These are phyloP conservation scores for Phaeosphaeria sp. DNA, from an alignment of 2,329 filamentous ascomycete genomes.

Conservation along the genomic window DNA sequence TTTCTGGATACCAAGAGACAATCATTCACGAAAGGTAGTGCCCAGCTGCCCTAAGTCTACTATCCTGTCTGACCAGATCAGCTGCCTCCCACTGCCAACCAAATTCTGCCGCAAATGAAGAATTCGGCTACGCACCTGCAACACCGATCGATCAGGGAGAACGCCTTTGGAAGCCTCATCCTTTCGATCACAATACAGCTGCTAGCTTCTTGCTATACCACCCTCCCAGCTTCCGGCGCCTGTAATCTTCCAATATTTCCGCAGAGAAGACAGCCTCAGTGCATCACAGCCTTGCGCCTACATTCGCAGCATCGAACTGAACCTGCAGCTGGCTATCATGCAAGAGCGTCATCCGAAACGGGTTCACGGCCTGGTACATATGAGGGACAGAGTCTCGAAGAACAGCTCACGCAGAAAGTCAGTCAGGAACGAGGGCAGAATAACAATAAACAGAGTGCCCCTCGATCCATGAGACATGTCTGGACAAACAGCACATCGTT, in stretches of 20 bases:
- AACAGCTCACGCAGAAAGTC: conserved; percentile 18
- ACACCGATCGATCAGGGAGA: not conserved
- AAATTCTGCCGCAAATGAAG: conserved; percentile 9
- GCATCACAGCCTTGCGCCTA: conserved; percentile 23
- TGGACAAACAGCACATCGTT: conserved; percentile 9
- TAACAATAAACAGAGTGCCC: not conserved
- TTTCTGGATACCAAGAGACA: conserved; percentile 15
- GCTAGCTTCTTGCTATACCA: conserved; percentile 33
- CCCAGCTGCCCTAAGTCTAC: not conserved
- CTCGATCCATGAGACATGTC: not conserved
- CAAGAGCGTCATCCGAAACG: conserved; percentile 27
- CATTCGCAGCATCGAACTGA: conserved; percentile 25
- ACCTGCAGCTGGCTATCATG: conserved; percentile 35
- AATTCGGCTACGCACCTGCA: not conserved
- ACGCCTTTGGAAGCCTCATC: conserved; percentile 19
- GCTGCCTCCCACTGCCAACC: conserved; percentile 7
- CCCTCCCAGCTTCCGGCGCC: conserved; percentile 15
- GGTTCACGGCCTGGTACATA: conserved; percentile 28
- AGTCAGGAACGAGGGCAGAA: conserved; percentile 8
- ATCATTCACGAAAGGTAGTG: conserved; percentile 10
- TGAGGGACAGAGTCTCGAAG: conserved; percentile 21
- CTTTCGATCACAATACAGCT: conserved; percentile 30
- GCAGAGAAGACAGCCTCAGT: conserved; percentile 7
- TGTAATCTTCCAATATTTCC: conserved; percentile 15
- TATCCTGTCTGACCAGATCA: conserved; percentile 7